Base-by-base conservation (phyloP, 768 basidiomycete genomes). In the Russula earlei region DNA sequence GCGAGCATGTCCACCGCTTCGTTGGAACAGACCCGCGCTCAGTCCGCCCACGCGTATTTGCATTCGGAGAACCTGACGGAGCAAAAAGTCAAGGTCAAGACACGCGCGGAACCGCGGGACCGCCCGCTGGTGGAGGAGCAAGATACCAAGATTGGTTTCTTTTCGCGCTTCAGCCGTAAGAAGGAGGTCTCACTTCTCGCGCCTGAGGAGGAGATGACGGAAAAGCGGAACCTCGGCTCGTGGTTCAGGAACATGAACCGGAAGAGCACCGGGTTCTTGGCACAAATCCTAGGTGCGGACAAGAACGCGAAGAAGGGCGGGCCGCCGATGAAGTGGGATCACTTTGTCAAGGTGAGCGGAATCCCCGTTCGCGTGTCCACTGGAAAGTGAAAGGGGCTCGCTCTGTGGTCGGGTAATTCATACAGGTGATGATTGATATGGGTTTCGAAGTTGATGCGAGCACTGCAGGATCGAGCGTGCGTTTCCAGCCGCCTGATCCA, bases 31-130 rank as follows among this genome's bases (percentile, higher is more conserved):
- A 73, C 76, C 17, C 68, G 75, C 5, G 84, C 84, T 0, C 84
- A 85, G 67, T 90, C 88, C 19, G 78, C 79, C 22, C 84, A 74
- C 59, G 80, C 84, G 12, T 91, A 90, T 68, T 63, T 88, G 22
- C 77, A 83, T 63, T 66, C 71, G 15, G 74, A 77, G 60, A 72
- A 80, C 27, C 60, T 78, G 12, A 69, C 56, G 27, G 58, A 72
- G 12, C 67, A 73, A 24, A 87, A 87, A 66, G 69, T 71, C 61
- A 90, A 91, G 68, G 67, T 83, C 40, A 91, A 91, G 69, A 80
- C 84, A 25, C 76, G 89, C 15, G 76, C 80, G 1, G 80, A 82
- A 47, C 76, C 78, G 63, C 73, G 77, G 4, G 77, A 76, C 11
- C 68, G 80, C 38, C 79, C 79, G 44, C 69, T 76, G 12, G 70